Evolutionary conservation across 768 basidiomycete genomes (phyloP).

Genomic region (Leccinum boreale): DNA sequence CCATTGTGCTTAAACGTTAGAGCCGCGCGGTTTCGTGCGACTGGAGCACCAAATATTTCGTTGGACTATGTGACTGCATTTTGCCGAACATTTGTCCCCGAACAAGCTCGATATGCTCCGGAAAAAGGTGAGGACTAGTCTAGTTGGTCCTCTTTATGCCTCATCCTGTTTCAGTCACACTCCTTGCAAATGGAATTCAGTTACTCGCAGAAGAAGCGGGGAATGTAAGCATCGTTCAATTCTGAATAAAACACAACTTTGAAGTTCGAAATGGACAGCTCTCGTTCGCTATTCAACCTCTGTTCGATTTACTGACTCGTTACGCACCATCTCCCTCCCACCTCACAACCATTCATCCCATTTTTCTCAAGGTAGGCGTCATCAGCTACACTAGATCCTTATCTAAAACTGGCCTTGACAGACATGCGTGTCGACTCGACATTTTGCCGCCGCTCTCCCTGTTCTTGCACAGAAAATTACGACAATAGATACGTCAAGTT

Average conservation of each 20-base stretch:
- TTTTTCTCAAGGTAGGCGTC: constrained; percentile 57
- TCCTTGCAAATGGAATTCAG: constrained; percentile 62
- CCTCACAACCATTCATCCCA: constrained; percentile 68
- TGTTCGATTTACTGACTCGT: constrained; percentile 57
- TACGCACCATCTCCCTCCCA: constrained; percentile 56
- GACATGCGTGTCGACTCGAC: constrained; percentile 54
- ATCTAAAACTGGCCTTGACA: constrained; percentile 23
- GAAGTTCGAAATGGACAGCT: constrained; percentile 33
- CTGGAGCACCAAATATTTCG: constrained; percentile 38
- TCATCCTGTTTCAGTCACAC: constrained; percentile 46
- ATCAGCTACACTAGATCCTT: background rate
- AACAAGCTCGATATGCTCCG: constrained; percentile 62
- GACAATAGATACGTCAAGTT: constrained; percentile 54
- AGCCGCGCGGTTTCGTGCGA: constrained; percentile 52
- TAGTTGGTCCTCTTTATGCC: background rate
- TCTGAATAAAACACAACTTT: background rate
- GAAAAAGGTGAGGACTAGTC: constrained; percentile 53
- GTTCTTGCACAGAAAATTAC: constrained; percentile 64
- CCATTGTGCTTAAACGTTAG: constrained; percentile 30
- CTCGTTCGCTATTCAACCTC: constrained; percentile 50
- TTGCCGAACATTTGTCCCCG: constrained; percentile 58
- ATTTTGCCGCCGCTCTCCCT: constrained; percentile 56
- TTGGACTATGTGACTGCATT: constrained; percentile 50
- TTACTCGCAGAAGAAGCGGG: constrained; percentile 45
- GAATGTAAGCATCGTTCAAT: constrained; percentile 43